Percentiles rank a stretch among this genome's conserved stretches.
Evolutionary conservation across 352 stramenopile genomes (phyloP).

Genomic region (Phytophthora fragariae): DNA sequence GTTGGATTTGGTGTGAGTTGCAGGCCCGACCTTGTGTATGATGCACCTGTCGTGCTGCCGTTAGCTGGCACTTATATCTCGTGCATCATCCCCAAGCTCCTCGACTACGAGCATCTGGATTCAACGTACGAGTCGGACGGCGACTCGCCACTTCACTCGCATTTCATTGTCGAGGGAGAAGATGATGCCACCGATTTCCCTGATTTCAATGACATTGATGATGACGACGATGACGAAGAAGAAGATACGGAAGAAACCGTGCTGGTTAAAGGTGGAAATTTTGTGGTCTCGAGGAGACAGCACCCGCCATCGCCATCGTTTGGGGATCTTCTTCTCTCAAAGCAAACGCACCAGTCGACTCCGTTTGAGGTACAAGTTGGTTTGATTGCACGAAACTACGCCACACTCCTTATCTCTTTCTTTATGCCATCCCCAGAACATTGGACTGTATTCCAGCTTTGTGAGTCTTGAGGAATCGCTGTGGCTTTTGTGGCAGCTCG

Average conservation of each 20-base stretch:
- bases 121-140: conserved; percentile 37
- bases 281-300: conserved; percentile 46
- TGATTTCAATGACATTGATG: conserved; percentile 47
- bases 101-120: conserved; percentile 65
- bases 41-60: conserved; percentile 60
- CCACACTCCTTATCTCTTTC: background rate
- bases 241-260: conserved; percentile 38
- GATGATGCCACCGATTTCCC: conserved; percentile 42
- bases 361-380: conserved; percentile 61
- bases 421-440: conserved; percentile 46
- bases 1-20: background rate
- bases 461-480: conserved; percentile 72
- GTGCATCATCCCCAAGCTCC: conserved; percentile 73
- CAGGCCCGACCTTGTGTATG: conserved; percentile 64
- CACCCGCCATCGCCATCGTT: conserved; percentile 68
- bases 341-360: conserved; percentile 53
- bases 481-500: conserved; percentile 88
- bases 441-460: conserved; percentile 89
- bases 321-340: conserved; percentile 74
- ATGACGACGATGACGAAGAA: conserved; percentile 32
- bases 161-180: conserved; percentile 68
- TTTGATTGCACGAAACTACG: background rate
- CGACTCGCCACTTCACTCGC: conserved; percentile 50
- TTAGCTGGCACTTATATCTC: conserved; percentile 81
- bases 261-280: conserved; percentile 54